phyloP scores from a whole-genome alignment of 345 rosid species.

The Eucalyptus dawsonii region DNA sequence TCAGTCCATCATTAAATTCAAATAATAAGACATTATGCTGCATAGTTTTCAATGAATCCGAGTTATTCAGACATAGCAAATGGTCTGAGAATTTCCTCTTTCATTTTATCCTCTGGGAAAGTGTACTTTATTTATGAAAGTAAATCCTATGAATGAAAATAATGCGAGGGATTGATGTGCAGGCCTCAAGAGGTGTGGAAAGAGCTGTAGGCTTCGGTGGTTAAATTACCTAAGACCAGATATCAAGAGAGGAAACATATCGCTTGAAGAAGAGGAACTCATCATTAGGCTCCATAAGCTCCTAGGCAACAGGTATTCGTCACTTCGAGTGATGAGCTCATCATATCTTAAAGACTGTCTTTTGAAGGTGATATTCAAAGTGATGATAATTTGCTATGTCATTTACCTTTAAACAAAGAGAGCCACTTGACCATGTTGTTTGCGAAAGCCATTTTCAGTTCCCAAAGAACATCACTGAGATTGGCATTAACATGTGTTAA shows the following conservation, averaged over 20 bases:
- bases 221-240: constrained; percentile 2
- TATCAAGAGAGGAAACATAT: not conserved
- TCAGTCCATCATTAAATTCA: not conserved
- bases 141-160: not conserved
- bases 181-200: constrained; percentile 1
- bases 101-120: not conserved
- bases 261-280: constrained; percentile 4
- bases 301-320: not conserved
- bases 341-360: not conserved
- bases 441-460: not conserved
- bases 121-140: not conserved
- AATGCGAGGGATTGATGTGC: not conserved
- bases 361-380: not conserved
- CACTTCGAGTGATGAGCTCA: not conserved
- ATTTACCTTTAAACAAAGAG: not conserved
- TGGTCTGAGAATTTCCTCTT: not conserved
- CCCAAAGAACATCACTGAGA: not conserved
- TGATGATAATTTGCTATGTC: not conserved
- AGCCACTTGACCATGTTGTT: not conserved
- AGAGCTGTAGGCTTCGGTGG: constrained; percentile 6
- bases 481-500: not conserved
- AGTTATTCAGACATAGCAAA: not conserved
- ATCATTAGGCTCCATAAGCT: constrained; percentile 5
- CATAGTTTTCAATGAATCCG: not conserved
- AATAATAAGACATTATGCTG: not conserved